Evolutionary conservation across 441 rosid species (phyloP), one percentile per base, ranked within the genome.

Genomic region (Gossypium aridum): DNA sequence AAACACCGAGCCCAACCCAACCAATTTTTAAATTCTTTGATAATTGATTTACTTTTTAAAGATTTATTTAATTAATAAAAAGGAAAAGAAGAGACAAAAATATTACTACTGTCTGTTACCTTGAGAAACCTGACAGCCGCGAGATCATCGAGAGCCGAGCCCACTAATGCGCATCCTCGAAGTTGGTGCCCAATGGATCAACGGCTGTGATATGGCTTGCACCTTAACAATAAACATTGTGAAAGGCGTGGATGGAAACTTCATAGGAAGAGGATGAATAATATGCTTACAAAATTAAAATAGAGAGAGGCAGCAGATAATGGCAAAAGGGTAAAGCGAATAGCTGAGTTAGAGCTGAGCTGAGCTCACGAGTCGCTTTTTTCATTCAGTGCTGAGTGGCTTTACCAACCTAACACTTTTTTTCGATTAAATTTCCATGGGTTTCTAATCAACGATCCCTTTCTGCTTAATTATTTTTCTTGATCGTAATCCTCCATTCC

Each of bases 301-400:
- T 7, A 17, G 25, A 20, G 3, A 20, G 13, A 56, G 26, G 61
- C 23, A 28, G 64, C 28, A 64, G 73, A 81, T 80, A 79, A 75
- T 67, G 78, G 70, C 76, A 75, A 81, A 77, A 16, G 81, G 81
- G 53, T 70, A 73, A 79, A 80, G 80, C 56, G 72, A 60, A 70
- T 77, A 73, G 83, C 34, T 60, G 79, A 76, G 83, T 12, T 20
- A 16, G 60, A 55, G 60, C 60, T 55, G 64, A 13, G 64, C 34
- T 25, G 34, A 60, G 56, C 51, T 28, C 69, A 68, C 31, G 53
- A 45, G 79, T 79, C 53, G 76, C 81, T 72, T 81, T 79, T 70
- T 49, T 56, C 3, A 72, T 49, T 71, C 26, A 73, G 79, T 76
- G 80, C 20, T 9, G 80, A 19, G 79, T 83, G 81, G 53, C 56